Evolutionary conservation across 495 filamentous ascomycete genomes (phyloP).

Genomic region (Talaromyces adpressus): DNA sequence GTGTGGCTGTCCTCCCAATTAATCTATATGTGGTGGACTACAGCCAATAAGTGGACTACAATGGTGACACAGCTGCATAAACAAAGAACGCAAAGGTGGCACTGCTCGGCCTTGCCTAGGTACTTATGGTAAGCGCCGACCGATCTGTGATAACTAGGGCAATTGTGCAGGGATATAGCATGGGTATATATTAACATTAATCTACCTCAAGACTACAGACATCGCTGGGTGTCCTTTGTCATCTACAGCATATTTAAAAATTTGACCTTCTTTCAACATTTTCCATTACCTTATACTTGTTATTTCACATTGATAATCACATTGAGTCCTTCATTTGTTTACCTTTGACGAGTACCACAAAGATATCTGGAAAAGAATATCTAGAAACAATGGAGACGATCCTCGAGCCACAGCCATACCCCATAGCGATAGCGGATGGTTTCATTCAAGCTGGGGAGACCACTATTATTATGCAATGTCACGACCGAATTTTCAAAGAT

Average conservation of each 20-base stretch:
- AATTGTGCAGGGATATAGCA: neutral
- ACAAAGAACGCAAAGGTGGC: neutral
- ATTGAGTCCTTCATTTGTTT: neutral
- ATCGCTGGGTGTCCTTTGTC: neutral
- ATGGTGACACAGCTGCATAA: neutral
- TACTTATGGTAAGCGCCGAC: no score
- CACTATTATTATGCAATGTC: conserved; percentile 10
- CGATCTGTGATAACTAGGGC: no score
- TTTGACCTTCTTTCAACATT: no score
- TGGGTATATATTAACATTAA: neutral
- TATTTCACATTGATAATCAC: neutral
- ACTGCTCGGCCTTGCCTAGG: neutral
- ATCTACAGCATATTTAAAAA: neutral
- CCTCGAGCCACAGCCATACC: conserved; percentile 8
- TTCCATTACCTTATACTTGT: neutral
- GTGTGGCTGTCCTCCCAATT: neutral
- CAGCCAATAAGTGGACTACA: neutral
- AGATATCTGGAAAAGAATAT: neutral
- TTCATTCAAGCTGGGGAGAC: conserved; percentile 9
- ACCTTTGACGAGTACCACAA: neutral
- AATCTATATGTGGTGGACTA: neutral
- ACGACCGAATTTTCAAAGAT: conserved; percentile 11
- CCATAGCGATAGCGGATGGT: conserved; percentile 6
- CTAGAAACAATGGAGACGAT: conserved; percentile 13
- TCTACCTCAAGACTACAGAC: no score